A percentile compares a stretch with the other conserved stretches of the same genome.
phyloP scores from a whole-genome alignment of 805 yeast species.

The Nakazawaea ambrosiae region DNA sequence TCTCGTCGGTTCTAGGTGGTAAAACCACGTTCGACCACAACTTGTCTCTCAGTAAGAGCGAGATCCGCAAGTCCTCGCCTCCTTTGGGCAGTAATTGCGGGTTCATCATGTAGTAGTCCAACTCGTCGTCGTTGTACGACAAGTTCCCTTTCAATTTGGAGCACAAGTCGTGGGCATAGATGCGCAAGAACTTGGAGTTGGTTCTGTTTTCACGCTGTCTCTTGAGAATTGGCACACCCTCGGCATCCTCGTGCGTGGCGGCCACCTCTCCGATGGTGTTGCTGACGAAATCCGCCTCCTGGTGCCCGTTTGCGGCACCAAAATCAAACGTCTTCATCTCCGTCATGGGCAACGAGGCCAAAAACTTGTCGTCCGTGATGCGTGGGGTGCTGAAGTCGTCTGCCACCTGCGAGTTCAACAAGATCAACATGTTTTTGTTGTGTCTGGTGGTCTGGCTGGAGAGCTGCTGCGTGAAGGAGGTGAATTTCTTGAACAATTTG shows the following conservation, averaged over 20 bases:
- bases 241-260: not conserved
- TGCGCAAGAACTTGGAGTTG: constrained; percentile 39
- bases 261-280: too few relatives aligned
- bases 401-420: constrained; percentile 6
- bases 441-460: not conserved
- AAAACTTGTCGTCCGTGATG: constrained; percentile 10
- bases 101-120: constrained; percentile 19
- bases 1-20: constrained; percentile 40
- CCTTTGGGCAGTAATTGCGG: constrained; percentile 1
- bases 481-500: constrained; percentile 1
- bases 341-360: not conserved
- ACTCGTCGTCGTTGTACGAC: constrained; percentile 25
- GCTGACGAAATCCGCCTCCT: not conserved
- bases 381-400: too few relatives aligned
- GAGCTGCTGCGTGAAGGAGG: constrained; percentile 2
- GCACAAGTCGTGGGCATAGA: constrained; percentile 43
- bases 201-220: constrained; percentile 39
- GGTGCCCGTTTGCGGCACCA: not conserved
- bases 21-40: constrained; percentile 48
- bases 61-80: constrained; percentile 22
- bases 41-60: constrained; percentile 38
- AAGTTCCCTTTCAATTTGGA: constrained; percentile 27
- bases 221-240: not conserved
- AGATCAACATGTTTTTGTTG: not conserved
- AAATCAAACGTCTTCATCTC: not conserved